These are phyloP conservation scores for Saccharomycodes ludwigii DNA, from an alignment of 805 yeast species.

Conservation along the genomic window DNA sequence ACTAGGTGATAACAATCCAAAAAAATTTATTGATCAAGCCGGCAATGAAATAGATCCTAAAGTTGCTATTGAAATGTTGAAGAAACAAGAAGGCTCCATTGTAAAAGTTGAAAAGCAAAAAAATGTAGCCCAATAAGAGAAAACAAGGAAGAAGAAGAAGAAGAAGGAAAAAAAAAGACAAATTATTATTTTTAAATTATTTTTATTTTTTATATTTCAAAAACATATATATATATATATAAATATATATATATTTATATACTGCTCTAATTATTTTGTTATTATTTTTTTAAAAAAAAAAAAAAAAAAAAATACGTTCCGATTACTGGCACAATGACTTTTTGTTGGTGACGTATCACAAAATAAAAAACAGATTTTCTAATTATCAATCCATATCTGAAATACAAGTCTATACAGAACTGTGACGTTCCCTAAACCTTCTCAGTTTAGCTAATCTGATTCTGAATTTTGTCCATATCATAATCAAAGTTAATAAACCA, in stretches of 20 bases:
- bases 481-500: constrained; percentile 9
- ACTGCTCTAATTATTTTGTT: too few species aligned
- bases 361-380: too few species aligned
- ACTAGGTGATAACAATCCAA: constrained; percentile 16
- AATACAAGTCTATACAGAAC: too few species aligned
- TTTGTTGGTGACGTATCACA: too few species aligned
- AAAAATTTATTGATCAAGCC: constrained; percentile 25
- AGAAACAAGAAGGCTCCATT: constrained; percentile 17
- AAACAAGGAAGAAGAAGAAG: background rate
- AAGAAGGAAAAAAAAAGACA: background rate
- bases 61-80: constrained; percentile 17
- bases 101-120: constrained; percentile 10
- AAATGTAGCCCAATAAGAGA: background rate
- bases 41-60: constrained; percentile 27
- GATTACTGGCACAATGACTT: too few species aligned
- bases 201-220: background rate
- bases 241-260: background rate
- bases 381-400: too few species aligned
- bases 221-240: background rate
- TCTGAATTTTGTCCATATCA: constrained; percentile 11
- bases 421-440: background rate
- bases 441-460: constrained; percentile 4
- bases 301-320: too few species aligned
- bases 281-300: too few species aligned
- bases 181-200: background rate